phyloP scores from a whole-genome alignment of 495 filamentous ascomycete genomes.

The Podospora comata region DNA sequence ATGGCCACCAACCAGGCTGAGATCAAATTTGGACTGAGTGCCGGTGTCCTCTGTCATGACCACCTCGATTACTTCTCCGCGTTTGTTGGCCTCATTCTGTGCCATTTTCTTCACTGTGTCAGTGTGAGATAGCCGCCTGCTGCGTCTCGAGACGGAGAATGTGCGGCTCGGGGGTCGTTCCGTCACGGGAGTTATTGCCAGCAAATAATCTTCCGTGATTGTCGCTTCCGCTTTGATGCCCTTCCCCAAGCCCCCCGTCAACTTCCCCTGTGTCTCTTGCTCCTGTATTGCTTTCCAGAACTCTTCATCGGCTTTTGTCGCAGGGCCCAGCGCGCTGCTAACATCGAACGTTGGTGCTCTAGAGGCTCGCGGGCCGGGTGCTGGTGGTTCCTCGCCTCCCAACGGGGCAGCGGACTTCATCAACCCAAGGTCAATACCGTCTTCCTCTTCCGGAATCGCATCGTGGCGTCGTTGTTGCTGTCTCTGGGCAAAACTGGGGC shows the following conservation, averaged over 20 bases:
- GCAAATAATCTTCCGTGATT: constrained; percentile 41
- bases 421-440: constrained; percentile 40
- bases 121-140: constrained; percentile 26
- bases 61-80: constrained; percentile 51
- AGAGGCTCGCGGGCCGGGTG: constrained; percentile 13
- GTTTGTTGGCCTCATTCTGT: constrained; percentile 51
- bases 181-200: constrained; percentile 35
- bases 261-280: constrained; percentile 44
- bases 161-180: constrained; percentile 36
- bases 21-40: constrained; percentile 32
- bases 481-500: constrained; percentile 22
- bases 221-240: constrained; percentile 42
- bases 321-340: constrained; percentile 37
- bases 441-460: constrained; percentile 46
- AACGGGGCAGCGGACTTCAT: constrained; percentile 37
- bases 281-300: constrained; percentile 40
- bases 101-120: constrained; percentile 43
- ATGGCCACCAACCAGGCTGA: constrained; percentile 42
- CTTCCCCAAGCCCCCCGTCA: constrained; percentile 49
- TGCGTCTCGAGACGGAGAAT: constrained; percentile 30
- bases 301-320: constrained; percentile 35
- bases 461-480: constrained; percentile 25
- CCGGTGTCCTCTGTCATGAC: constrained; percentile 43
- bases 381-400: constrained; percentile 16
- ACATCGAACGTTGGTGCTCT: constrained; percentile 36